Evolutionary conservation across 106 monocot genomes (phyloP), one percentile per base, ranked within the genome.

Genomic region (Dioscorea dumetorum): DNA sequence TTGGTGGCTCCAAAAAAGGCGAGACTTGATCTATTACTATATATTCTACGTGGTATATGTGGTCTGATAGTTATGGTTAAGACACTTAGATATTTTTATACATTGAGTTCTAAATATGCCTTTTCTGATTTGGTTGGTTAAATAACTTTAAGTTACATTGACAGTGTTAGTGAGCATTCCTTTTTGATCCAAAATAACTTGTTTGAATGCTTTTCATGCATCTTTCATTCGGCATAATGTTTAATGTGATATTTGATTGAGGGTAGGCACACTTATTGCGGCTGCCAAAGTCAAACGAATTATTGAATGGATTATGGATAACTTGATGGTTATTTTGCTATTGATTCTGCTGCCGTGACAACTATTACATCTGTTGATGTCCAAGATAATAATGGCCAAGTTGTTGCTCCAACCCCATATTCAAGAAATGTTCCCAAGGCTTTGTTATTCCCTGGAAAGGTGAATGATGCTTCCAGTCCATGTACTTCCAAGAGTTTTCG

Each of bases 231-330:
- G 2, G 41, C 41, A 41, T 41, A 41, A 41, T 10, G 10, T 41
- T 41, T 41, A 41, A 52, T 87, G 69, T 76, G 33, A 68, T 81
- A 51, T 78, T 77, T 84, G n/a, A 80, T 72, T 88, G 74, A 87
- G 69, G 73, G 64, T 86, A 97, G 97, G 89, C 83, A 74, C 91
- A 97, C 79, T 87, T 97, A 70, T 66, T 77, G 50, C 80, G 71
- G 97, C 97, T 78, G 84, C 89, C 17, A 92, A 97, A 79, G 97
- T 92, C 57, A 97, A 97, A 83, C 80, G 77, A 70, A 80, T 89
- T 31, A 83, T 97, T 32, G 97, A 97, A 61, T 89, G 86, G 79
- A 86, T 87, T 53, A 92, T 97, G 88, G 81, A 80, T 48, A 97
- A 92, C 68, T 88, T 67, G 86, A 97, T 76, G 92, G 85, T 13